Evolutionary conservation across 1,284 basidiomycete species (phyloP).

Genomic region (Sporisorium reilianum): DNA sequence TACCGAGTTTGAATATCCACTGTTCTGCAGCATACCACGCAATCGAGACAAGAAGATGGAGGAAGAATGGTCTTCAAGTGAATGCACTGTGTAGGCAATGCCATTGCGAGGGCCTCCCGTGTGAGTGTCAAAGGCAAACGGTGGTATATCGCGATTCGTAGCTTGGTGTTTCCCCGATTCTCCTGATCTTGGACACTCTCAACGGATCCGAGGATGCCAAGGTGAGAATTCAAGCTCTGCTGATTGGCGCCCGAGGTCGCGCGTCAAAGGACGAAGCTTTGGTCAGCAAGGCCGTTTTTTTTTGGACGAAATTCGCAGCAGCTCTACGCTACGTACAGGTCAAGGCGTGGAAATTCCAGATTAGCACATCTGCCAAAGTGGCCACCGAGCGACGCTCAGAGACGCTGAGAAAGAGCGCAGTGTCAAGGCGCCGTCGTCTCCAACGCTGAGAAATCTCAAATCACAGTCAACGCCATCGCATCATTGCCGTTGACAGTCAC

Average conservation of each 20-base stretch:
- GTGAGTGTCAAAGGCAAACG: too few species aligned
- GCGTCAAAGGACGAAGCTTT: conserved; percentile 27
- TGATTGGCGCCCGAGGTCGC: conserved; percentile 28
- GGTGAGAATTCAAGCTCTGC: conserved; percentile 36
- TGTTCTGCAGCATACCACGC: neutral
- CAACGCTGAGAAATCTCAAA: conserved; percentile 19
- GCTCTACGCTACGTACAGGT: conserved; percentile 24
- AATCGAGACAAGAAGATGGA: conserved; percentile 7
- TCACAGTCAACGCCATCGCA: conserved; percentile 4
- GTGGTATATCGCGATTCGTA: too few species aligned
- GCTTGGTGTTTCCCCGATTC: neutral
- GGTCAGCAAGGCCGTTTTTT: conserved; percentile 30
- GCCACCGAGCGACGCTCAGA: neutral
- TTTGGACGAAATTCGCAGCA: conserved; percentile 10
- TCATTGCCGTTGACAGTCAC: conserved; percentile 5
- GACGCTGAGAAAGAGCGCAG: neutral
- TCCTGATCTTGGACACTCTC: neutral
- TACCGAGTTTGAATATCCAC: neutral
- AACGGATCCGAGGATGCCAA: conserved; percentile 29
- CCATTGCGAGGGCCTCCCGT: too few species aligned
- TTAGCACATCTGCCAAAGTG: conserved; percentile 31
- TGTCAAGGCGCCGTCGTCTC: conserved; percentile 5
- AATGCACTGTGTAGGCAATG: neutral
- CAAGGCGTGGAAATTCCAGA: conserved; percentile 10
- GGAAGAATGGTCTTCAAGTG: neutral